A percentile compares a stretch with the other conserved stretches of the same genome.
phyloP scores from a whole-genome alignment of 1,139 yeast species.

The Taiozyma sp. region DNA sequence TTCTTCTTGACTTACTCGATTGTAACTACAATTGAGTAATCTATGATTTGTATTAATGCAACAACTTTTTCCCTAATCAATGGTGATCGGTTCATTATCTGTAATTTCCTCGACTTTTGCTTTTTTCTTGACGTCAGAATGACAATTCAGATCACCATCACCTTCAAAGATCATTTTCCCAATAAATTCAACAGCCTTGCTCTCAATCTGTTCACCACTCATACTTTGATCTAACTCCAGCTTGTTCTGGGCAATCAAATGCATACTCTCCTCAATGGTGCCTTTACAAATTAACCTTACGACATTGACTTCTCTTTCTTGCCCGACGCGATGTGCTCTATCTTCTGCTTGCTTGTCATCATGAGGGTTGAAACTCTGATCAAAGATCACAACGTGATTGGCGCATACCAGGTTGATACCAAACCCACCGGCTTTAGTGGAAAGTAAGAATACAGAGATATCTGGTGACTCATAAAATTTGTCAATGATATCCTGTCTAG shows the following conservation, averaged over 20 bases:
- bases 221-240: slow-evolving; percentile 63
- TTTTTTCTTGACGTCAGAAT: slow-evolving; percentile 2
- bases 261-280: slow-evolving; percentile 87
- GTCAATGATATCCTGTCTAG: slow-evolving; percentile 89
- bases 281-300: slow-evolving; percentile 67
- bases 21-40: neutral
- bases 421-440: slow-evolving; percentile 98
- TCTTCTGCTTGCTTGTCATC: slow-evolving; percentile 99
- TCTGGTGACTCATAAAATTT: slow-evolving; percentile 77
- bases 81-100: neutral
- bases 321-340: slow-evolving; percentile 97
- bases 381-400: slow-evolving; percentile 85
- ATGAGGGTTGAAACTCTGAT: slow-evolving; percentile 95
- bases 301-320: slow-evolving; percentile 81
- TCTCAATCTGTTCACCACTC: slow-evolving; percentile 26
- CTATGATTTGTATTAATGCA: neutral
- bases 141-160: neutral
- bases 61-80: neutral
- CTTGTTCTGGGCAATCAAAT: slow-evolving; percentile 83
- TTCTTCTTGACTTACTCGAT: neutral
- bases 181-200: slow-evolving; percentile 18
- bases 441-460: slow-evolving; percentile 80
- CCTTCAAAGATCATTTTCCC: slow-evolving; percentile 20
- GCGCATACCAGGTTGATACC: slow-evolving; percentile 97
- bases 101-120: slow-evolving; percentile 3